Conservation (phyloP, 306 rosid species). For the cucumber (Cucumis sativus) region Cucumber_9930_V3 NC_026659.2:24714501-24715000, state of each 20-base stretch:
- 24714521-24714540: background rate
- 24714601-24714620: conserved; percentile 7
- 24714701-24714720: background rate
- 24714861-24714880: background rate
- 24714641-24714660: background rate
- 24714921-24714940: background rate
- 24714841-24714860: background rate
- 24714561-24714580: background rate
- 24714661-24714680: background rate
- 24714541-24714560: background rate
- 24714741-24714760: background rate
- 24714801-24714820: background rate
- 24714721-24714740: background rate
- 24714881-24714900: background rate
- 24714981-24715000: background rate
- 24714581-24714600: conserved; percentile 7
- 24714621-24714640: conserved; percentile 10
- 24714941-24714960: too few relatives aligned
- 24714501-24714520: background rate
- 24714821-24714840: background rate
- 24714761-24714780: background rate
- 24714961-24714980: background rate
- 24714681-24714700: background rate
- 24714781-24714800: background rate
- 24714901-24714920: background rate